Base-by-base conservation (phyloP, 2,329 filamentous ascomycete genomes). In the Fusarium sp. region DNA sequence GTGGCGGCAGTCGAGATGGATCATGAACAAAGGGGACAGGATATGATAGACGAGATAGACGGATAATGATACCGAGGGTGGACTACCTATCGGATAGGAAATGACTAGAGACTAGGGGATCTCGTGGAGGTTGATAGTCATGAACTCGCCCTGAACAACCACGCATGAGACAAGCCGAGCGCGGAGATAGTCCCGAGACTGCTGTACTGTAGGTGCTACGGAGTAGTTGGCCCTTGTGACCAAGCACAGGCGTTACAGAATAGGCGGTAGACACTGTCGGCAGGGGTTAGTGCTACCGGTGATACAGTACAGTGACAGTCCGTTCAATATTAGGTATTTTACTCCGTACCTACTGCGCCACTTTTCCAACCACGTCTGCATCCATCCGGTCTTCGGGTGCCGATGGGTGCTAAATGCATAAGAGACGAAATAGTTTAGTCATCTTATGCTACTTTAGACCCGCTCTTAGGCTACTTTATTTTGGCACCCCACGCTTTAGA, bases 151-250 rank as follows among this genome's bases (percentile, higher is more conserved):
- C 19, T 42, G 49, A 37, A 21, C 41, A 43, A 21, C 41, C 21
- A 43, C 41, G 21, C 19, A 52, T 37, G 31, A 23, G 34, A 52
- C 25, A 42, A 53, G 54, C 67, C 61, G 65, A 71, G 50, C 56
- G 65, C 62, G 72, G 67, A 74, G 69, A 42, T 46, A 57, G 45
- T 59, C 55, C 60, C 55, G 54, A 57, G 64, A 70, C 54, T 67
- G 54, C 34, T 37, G 34, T 37, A 12, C 34, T 42, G 51, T n/a
- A 16, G 12, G 26, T n/a, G 18, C 34, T 37, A n/a, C n/a, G n/a
- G n/a, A n/a, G n/a, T n/a, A 37, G 34, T n/a, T 18, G 14, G 58
- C 28, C 62, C 69, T 57, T 58, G 69, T 68, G 69, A 68, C 56
- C 49, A 58, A 28, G 49, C 49, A 52, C 49, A 41, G 49, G 18